Conservation (phyloP, 2,329 filamentous ascomycete species). For the Cryphonectria carpinicola region DNA sequence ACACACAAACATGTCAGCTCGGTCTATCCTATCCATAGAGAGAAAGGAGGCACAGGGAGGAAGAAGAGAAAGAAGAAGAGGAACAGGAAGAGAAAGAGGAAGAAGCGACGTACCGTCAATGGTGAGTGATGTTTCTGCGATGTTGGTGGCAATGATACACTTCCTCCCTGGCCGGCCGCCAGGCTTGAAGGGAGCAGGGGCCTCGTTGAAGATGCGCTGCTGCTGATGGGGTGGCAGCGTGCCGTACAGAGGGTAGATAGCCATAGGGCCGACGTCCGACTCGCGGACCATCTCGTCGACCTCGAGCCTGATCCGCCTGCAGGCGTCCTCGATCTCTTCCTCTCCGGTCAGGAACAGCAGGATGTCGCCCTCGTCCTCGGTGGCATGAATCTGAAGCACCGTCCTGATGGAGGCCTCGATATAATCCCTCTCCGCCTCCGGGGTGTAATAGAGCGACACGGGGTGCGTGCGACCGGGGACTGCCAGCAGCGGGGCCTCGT, state of each 20-base stretch:
- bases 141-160: conserved; percentile 93
- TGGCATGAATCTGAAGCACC: conserved; percentile 94
- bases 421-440: conserved; percentile 94
- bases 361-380: conserved; percentile 90
- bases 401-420: conserved; percentile 94
- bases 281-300: conserved; percentile 90
- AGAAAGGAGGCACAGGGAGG: background rate
- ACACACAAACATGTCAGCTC: conserved; percentile 10
- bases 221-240: conserved; percentile 91
- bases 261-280: conserved; percentile 86
- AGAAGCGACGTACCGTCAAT: conserved; percentile 72
- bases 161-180: conserved; percentile 91
- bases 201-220: conserved; percentile 91
- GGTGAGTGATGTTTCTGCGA: conserved; percentile 95
- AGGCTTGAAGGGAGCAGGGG: conserved; percentile 71
- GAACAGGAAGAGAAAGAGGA: background rate
- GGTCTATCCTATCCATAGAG: background rate
- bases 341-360: conserved; percentile 95
- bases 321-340: conserved; percentile 97
- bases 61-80: background rate
- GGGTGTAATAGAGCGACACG: conserved; percentile 98
- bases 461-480: conserved; percentile 95
- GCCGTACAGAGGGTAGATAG: conserved; percentile 92
- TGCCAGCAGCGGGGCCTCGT: conserved; percentile 87
- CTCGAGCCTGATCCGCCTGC: conserved; percentile 87